phyloP scores from a whole-genome alignment of 345 rosid genomes.

The Arabis alpina region DNA sequence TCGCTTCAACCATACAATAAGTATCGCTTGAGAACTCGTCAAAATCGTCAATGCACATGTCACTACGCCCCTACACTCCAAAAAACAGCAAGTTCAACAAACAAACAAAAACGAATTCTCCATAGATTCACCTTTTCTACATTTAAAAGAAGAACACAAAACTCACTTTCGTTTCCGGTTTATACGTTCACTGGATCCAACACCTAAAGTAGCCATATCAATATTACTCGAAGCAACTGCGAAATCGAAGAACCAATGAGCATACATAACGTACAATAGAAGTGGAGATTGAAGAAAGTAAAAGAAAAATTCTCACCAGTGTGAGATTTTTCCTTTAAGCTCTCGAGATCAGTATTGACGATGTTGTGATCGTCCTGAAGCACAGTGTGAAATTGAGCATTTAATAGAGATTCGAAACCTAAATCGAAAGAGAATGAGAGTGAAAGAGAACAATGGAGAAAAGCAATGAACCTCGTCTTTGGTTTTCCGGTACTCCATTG shows the following conservation, averaged over 20 bases:
- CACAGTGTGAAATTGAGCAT: conserved; percentile 4
- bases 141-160: background rate
- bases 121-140: background rate
- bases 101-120: no score
- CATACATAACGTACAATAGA: conserved; percentile 3
- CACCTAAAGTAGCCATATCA: conserved; percentile 47
- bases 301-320: conserved; percentile 4
- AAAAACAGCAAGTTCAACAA: background rate
- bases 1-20: conserved; percentile 98
- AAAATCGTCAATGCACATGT: conserved; percentile 85
- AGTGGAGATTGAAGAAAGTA: background rate
- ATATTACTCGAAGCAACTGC: conserved; percentile 51
- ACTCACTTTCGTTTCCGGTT: conserved; percentile 88
- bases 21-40: conserved; percentile 96
- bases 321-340: conserved; percentile 41
- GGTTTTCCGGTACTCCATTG: conserved; percentile 82
- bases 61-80: conserved; percentile 60
- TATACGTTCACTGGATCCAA: conserved; percentile 48
- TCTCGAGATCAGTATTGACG: conserved; percentile 41
- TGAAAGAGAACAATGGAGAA: background rate
- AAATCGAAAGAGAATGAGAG: background rate
- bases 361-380: conserved; percentile 38
- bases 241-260: conserved; percentile 30
- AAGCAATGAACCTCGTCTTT: conserved; percentile 64
- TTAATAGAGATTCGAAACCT: background rate